A percentile compares a stretch with the other conserved stretches of the same genome.
phyloP scores from a whole-genome alignment of 2,329 filamentous ascomycete genomes.

The Fusarium anthophilum region DNA sequence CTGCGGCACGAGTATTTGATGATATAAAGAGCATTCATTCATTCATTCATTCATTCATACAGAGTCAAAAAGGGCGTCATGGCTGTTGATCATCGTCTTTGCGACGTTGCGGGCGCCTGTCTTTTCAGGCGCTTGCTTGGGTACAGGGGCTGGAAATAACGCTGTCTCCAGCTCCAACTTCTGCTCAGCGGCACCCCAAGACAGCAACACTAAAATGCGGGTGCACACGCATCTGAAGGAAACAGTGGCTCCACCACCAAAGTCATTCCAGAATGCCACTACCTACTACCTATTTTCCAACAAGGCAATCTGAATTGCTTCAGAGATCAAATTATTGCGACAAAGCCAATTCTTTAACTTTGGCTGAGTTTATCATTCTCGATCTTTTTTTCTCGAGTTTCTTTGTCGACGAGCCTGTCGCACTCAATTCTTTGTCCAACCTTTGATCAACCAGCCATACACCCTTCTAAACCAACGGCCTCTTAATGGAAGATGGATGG shows the following conservation, averaged over 20 bases:
- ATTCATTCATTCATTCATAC: neutral
- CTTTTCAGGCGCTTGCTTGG: slow-evolving; percentile 21
- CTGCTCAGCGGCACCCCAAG: slow-evolving; percentile 21
- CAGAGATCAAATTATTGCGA: slow-evolving; percentile 17
- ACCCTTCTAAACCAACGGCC: slow-evolving; percentile 4
- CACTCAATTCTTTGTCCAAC: slow-evolving; percentile 38
- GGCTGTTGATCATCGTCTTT: slow-evolving; percentile 33
- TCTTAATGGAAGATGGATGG: slow-evolving; percentile 8
- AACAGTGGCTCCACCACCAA: slow-evolving; percentile 37
- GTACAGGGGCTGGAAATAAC: slow-evolving; percentile 39
- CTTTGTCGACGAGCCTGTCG: slow-evolving; percentile 32
- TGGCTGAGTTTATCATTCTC: slow-evolving; percentile 13
- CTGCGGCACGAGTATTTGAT: slow-evolving; percentile 36
- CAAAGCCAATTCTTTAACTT: slow-evolving; percentile 35
- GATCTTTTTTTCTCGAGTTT: neutral
- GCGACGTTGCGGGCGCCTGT: slow-evolving; percentile 28
- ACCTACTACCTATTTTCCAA: slow-evolving; percentile 14
- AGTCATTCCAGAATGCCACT: slow-evolving; percentile 31
- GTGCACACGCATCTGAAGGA: slow-evolving; percentile 33
- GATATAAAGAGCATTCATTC: slow-evolving; percentile 38
- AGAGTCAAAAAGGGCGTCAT: slow-evolving; percentile 26
- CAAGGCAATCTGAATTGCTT: slow-evolving; percentile 30
- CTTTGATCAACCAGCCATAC: slow-evolving; percentile 18
- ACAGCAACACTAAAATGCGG: slow-evolving; percentile 38
- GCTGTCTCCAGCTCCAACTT: slow-evolving; percentile 6